Evolutionary conservation across 352 stramenopile genomes (phyloP).

Genomic region (Pythium diclinum): DNA sequence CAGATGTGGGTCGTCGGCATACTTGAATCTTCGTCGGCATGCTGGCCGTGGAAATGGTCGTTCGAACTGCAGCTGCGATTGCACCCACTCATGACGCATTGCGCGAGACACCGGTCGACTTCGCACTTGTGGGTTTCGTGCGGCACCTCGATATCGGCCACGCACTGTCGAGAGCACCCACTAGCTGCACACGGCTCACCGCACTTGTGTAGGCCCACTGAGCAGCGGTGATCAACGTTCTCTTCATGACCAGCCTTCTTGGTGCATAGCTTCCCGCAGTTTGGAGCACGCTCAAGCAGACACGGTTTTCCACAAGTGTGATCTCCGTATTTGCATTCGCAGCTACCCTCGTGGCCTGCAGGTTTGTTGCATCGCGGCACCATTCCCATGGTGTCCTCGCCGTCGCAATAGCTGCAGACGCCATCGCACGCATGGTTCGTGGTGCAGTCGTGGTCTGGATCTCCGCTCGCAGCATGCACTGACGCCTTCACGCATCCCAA

Average conservation of each 20-base stretch:
- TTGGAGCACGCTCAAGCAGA: constrained; percentile 37
- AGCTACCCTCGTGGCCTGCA: constrained; percentile 62
- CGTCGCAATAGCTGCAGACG: constrained; percentile 52
- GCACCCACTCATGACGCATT: constrained; percentile 63
- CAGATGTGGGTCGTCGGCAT: constrained; percentile 60
- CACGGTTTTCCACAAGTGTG: constrained; percentile 63
- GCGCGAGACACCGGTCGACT: constrained; percentile 49
- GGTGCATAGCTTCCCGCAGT: constrained; percentile 51
- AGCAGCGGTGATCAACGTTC: constrained; percentile 42
- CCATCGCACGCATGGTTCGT: constrained; percentile 44
- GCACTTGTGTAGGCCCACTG: constrained; percentile 55
- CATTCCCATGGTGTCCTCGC: constrained; percentile 22
- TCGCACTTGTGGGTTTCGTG: constrained; percentile 67
- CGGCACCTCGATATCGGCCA: constrained; percentile 44
- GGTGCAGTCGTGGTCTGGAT: constrained; percentile 44
- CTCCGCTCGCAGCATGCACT: constrained; percentile 26
- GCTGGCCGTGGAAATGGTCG: constrained; percentile 72
- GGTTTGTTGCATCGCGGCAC: constrained; percentile 45
- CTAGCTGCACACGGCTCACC: constrained; percentile 43
- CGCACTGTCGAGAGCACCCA: constrained; percentile 43
- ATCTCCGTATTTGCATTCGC: constrained; percentile 55
- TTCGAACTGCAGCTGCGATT: constrained; percentile 38
- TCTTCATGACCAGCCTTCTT: constrained; percentile 40
- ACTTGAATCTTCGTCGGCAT: constrained; percentile 43
- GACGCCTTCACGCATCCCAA: constrained; percentile 66